Evolutionary conservation across 345 rosid species (phyloP).

Genomic region (Eucalyptus brandiana): DNA sequence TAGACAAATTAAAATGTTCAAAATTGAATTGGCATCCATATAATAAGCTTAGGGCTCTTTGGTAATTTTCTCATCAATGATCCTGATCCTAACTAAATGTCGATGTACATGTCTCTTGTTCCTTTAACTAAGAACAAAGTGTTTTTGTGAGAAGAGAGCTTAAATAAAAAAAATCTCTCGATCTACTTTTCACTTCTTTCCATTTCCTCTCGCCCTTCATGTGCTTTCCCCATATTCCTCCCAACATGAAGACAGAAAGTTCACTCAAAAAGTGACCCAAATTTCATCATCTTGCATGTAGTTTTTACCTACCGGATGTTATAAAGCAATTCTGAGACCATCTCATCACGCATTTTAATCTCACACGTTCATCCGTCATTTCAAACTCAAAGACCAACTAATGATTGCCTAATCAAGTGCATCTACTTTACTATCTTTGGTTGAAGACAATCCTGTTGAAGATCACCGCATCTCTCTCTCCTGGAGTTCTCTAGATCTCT

Average conservation of each 20-base stretch:
- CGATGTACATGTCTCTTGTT: neutral
- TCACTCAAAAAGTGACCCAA: neutral
- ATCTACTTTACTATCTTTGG: neutral
- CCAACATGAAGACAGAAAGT: neutral
- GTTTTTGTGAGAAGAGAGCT: neutral
- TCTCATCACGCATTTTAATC: neutral
- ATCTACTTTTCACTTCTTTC: neutral
- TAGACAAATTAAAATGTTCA: neutral
- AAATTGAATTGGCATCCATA: neutral
- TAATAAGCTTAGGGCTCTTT: neutral
- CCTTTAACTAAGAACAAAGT: neutral
- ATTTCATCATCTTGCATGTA: neutral
- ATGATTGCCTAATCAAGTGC: neutral
- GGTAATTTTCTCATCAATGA: neutral
- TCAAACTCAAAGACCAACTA: neutral
- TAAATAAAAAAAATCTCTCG: neutral
- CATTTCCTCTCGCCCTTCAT: neutral
- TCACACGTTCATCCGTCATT: neutral
- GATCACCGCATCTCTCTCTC: no score
- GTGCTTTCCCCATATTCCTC: neutral
- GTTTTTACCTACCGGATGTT: neutral
- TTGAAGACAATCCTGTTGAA: neutral
- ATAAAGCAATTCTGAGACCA: neutral
- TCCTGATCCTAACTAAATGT: neutral
- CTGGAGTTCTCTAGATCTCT: no score